These are phyloP conservation scores for Coprinopsis cinerea DNA, from an alignment of 768 basidiomycete genomes.

Conservation along the genomic window DNA sequence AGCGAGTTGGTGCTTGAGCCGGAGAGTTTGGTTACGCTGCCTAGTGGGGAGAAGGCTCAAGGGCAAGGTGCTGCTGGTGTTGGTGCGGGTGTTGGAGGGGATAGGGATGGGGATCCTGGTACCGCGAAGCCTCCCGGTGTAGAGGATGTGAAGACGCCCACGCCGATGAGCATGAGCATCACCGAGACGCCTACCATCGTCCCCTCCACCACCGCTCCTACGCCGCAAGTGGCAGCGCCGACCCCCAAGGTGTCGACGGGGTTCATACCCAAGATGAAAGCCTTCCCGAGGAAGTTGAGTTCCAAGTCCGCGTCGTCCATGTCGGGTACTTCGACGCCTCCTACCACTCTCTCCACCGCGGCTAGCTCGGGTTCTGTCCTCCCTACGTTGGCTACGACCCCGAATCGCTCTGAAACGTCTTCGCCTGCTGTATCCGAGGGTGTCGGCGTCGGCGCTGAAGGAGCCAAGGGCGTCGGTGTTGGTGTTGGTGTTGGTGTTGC, in stretches of 20 bases:
- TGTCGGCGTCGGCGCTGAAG: too few species aligned
- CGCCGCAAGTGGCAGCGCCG: conserved; percentile 9
- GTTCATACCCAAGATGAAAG: conserved; percentile 20
- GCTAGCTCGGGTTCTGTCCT: not conserved
- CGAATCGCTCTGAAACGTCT: not conserved
- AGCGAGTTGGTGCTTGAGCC: not conserved
- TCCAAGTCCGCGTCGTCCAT: conserved; percentile 12
- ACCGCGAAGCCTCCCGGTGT: not conserved
- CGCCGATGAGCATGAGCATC: not conserved
- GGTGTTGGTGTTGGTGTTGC: not conserved
- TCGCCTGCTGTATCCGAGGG: too few species aligned
- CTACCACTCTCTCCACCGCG: conserved; percentile 1
- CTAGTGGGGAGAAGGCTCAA: not conserved
- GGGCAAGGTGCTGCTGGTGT: not conserved
- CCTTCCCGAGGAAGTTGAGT: conserved; percentile 15
- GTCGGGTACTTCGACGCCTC: conserved; percentile 3
- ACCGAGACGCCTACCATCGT: conserved; percentile 13
- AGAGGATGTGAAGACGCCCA: not conserved
- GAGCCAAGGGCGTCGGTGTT: not conserved
- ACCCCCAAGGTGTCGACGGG: conserved; percentile 16
- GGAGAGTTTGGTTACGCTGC: not conserved
- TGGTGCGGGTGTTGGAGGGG: not conserved
- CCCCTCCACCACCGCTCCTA: conserved; percentile 16
- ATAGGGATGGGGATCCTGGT: not conserved
- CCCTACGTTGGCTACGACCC: not conserved